Evolutionary conservation across 2,329 filamentous ascomycete genomes (phyloP), one percentile per base, ranked within the genome.

Genomic region (Drechslerella stenobrocha): DNA sequence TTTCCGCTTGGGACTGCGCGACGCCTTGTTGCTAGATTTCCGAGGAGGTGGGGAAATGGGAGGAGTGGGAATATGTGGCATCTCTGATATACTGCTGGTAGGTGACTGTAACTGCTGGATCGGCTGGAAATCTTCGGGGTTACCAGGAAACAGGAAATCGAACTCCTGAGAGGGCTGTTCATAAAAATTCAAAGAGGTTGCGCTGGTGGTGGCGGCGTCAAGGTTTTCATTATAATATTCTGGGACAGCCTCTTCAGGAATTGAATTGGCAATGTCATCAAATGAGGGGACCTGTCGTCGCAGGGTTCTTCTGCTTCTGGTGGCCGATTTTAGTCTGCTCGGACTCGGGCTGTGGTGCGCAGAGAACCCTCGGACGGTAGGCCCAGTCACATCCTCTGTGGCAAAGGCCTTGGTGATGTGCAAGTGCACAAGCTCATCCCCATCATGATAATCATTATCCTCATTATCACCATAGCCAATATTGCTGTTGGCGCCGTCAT

Each of bases 191-290:
- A 35, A 23, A 45, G 7, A 42, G 15, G 52, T 22, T 26, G 30
- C 37, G 13, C 52, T 42, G 32, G 60, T 52, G 32, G 52, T 37
- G 22, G 47, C 37, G 28, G 51, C 48, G 40, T 50, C 42, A 55
- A 22, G 20, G 53, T n/a, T 52, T n/a, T 59, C 52, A 45, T 67
- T 51, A 47, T 60, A 56, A 47, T 60, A 56, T 52, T 45, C 63
- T 24, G 63, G 63, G 50, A 55, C 52, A 46, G 30, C 63, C 50
- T 67, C 63, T 59, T 67, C 63, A 30, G 63, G 63, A 37, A 67
- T 67, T 28, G 63, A 67, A 56, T 67, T 60, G 46, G 63, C 63
- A 45, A 67, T 30, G 35, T 67, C 63, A 32, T 67, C 63, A 67
- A 67, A 67, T 67, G 63, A 67, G 52, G 63, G 63, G 37, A 67